phyloP scores from a whole-genome alignment of 306 rosid genomes.

The Parietaria judaica region DNA sequence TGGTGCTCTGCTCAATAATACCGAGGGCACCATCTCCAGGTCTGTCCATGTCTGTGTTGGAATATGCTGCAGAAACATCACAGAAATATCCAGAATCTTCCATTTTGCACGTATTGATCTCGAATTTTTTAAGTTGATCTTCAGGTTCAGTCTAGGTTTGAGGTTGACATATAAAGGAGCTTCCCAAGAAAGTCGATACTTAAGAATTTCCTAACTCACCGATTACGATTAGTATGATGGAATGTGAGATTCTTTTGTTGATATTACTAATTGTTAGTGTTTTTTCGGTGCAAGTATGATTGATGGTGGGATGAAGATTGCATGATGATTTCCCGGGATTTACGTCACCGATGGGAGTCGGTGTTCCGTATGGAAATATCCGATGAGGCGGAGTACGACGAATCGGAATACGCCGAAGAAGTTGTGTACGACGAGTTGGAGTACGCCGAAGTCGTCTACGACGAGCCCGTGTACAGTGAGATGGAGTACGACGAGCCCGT shows the following conservation, averaged over 20 bases:
- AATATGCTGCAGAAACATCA: conserved; percentile 96
- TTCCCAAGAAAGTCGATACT: conserved; percentile 74
- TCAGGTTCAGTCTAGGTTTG: conserved; percentile 80
- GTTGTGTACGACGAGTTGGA: too few relatives aligned
- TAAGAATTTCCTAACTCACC: conserved; percentile 20
- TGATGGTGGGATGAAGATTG: too few relatives aligned
- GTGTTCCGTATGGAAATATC: too few relatives aligned
- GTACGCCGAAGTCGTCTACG: too few relatives aligned
- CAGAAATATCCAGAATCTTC: conserved; percentile 83
- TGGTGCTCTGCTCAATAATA: too few relatives aligned
- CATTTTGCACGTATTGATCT: not conserved
- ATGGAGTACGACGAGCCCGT: too few relatives aligned
- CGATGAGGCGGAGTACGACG: too few relatives aligned
- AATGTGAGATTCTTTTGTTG: not conserved
- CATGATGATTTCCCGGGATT: too few relatives aligned
- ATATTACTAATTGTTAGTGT: not conserved
- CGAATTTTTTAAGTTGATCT: not conserved
- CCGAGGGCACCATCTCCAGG: conserved; percentile 88
- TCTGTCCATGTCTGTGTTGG: conserved; percentile 87
- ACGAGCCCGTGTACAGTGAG: too few relatives aligned
- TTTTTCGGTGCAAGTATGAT: conserved; percentile 19
- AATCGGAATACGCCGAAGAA: too few relatives aligned
- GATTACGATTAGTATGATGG: too few relatives aligned
- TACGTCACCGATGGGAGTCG: too few relatives aligned
- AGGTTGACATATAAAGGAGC: conserved; percentile 65